Base-by-base conservation (phyloP, 2,329 filamentous ascomycete genomes). In the Penicillium expansum region DNA sequence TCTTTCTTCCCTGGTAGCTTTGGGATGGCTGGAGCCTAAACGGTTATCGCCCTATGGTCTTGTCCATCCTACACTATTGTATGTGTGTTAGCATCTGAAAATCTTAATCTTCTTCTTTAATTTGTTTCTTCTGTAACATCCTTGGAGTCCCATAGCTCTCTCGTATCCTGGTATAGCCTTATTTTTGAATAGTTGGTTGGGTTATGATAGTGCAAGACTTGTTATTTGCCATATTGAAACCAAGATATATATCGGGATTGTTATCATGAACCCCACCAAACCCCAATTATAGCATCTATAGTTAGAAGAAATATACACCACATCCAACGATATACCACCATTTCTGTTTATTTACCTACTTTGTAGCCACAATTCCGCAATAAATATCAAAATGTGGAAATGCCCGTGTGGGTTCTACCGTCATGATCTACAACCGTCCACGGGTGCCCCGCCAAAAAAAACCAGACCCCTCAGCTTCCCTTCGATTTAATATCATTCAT, bases 391-490 rank as follows among this genome's bases (percentile, higher is more conserved):
- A 33, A 27, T 18, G 32, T 5, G 20, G 29, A 27, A 45, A 27
- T 45, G 16, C 14, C 38, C 30, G 18, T 29, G 48, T 43, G 48
- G 53, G 38, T 48, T 49, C 38, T 44, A 48, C 49, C 61, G 62
- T 61, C 51, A 59, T 62, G 63, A 65, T 63, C 58, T 60, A 48
- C 63, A 51, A 30, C 27, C 20, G 22, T 16, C 27, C n/a, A 45
- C 42, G 11, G 27, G 27, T 48, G 57, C 61, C 62, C 62, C 59
- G 58, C 62, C 48, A 52, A 55, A 57, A 64, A 64, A 58, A 59
- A 52, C 62, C 55, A 51, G 52, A 18, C 48, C 35, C 9, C 27
- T 42, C 57, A 59, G 50, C 58, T 59, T 55, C 56, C 30, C 24
- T 50, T 11, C n/a, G 5, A 42, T 30, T 14, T n/a, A 27, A 27